These are phyloP conservation scores for Ceratobasidium sp. DNA, from an alignment of 1,284 basidiomycete species.

Conservation along the genomic window DNA sequence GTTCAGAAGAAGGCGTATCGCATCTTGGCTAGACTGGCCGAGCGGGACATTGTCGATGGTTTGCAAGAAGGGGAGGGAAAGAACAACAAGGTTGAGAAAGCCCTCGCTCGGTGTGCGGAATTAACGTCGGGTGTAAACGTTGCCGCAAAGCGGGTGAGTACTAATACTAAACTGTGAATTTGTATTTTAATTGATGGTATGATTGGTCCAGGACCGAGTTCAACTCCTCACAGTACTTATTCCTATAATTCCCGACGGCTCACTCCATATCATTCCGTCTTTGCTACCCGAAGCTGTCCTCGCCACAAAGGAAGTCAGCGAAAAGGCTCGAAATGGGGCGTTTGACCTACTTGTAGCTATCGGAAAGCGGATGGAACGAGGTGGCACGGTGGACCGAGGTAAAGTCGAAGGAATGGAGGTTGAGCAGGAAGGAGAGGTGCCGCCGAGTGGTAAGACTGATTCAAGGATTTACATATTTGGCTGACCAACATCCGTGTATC, in stretches of 20 bases:
- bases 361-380: constrained; percentile 90
- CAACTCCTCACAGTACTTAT: constrained; percentile 79
- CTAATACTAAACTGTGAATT: background rate
- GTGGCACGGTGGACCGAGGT: constrained; percentile 81
- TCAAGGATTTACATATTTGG: too few relatives aligned
- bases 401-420: constrained; percentile 81
- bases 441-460: constrained; percentile 62
- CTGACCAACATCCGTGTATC: too few relatives aligned
- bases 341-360: constrained; percentile 92
- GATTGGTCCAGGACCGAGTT: constrained; percentile 84
- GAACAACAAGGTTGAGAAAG: constrained; percentile 51
- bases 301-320: constrained; percentile 98
- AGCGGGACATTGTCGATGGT: constrained; percentile 60
- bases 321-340: constrained; percentile 86
- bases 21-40: constrained; percentile 76
- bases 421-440: constrained; percentile 60
- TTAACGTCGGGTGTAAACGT: constrained; percentile 70
- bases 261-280: constrained; percentile 85
- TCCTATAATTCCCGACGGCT: constrained; percentile 68
- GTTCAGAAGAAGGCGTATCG: constrained; percentile 98
- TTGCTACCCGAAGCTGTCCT: constrained; percentile 95
- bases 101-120: constrained; percentile 69
- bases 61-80: constrained; percentile 22
- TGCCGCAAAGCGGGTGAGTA: constrained; percentile 83
- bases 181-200: background rate